These are phyloP conservation scores for Aspergillus fumigatus DNA, from an alignment of 2,329 filamentous ascomycete genomes.

Conservation along the genomic window DNA sequence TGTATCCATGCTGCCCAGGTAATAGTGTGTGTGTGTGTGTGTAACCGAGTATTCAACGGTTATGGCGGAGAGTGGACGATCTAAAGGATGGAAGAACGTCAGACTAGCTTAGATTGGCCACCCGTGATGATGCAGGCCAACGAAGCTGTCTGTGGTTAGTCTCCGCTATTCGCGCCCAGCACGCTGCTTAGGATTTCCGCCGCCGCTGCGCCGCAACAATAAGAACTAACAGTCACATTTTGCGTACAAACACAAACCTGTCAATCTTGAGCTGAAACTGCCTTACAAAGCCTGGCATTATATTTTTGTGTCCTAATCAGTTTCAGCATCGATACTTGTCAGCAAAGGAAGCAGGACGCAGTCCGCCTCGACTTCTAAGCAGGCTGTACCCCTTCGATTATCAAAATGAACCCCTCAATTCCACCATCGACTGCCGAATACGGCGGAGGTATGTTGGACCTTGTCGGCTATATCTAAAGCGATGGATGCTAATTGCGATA, in stretches of 20 bases:
- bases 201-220: background rate
- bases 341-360: background rate
- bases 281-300: background rate
- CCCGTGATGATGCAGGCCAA: background rate
- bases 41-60: background rate
- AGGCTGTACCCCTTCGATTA: constrained; percentile 1
- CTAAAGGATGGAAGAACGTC: background rate
- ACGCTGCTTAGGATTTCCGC: background rate
- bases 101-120: background rate
- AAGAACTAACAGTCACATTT: background rate
- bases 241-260: background rate
- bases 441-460: constrained; percentile 42
- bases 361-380: background rate
- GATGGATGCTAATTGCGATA: constrained; percentile 3
- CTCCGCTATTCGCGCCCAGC: background rate
- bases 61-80: background rate
- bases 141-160: background rate
- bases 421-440: constrained; percentile 46
- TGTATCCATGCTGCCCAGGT: constrained; percentile 23
- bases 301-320: background rate
- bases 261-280: background rate
- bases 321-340: background rate
- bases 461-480: constrained; percentile 7
- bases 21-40: background rate
- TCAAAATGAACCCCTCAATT: constrained; percentile 40